Evolutionary conservation across 2,329 filamentous ascomycete species (phyloP).

Genomic region (Claviceps maximensis): DNA sequence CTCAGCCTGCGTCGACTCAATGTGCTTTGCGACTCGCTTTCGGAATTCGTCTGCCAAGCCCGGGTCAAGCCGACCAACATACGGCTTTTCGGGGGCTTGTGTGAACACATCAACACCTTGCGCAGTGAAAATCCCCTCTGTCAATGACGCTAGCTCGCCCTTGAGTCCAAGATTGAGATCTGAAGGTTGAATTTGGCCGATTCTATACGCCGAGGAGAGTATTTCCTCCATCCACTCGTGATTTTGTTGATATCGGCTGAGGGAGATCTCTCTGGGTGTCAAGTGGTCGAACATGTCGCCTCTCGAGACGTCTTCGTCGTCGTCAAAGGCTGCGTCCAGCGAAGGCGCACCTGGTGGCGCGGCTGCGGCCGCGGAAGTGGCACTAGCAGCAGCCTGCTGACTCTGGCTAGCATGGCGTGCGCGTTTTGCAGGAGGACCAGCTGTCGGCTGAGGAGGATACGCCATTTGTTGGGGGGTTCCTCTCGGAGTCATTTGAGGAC

Average conservation of each 20-base stretch:
- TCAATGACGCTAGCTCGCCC: slow-evolving; percentile 70
- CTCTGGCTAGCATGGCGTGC: slow-evolving; percentile 31
- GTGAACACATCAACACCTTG: slow-evolving; percentile 36
- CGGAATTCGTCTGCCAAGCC: slow-evolving; percentile 77
- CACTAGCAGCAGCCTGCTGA: slow-evolving; percentile 17
- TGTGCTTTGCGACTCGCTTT: slow-evolving; percentile 58
- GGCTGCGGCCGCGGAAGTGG: slow-evolving; percentile 2
- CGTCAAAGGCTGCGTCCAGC: slow-evolving; percentile 47
- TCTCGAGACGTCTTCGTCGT: slow-evolving; percentile 77
- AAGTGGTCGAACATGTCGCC: slow-evolving; percentile 85
- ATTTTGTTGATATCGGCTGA: slow-evolving; percentile 80
- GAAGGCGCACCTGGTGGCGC: slow-evolving; percentile 25
- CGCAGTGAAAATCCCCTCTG: slow-evolving; percentile 70
- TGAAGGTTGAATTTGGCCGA: slow-evolving; percentile 71
- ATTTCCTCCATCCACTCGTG: slow-evolving; percentile 99
- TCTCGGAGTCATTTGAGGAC: slow-evolving; percentile 30
- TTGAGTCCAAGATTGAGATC: slow-evolving; percentile 77
- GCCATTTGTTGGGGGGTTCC: slow-evolving; percentile 48
- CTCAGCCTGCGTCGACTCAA: slow-evolving; percentile 62
- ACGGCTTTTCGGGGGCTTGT: slow-evolving; percentile 40
- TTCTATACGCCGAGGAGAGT: slow-evolving; percentile 76
- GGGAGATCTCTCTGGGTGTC: slow-evolving; percentile 78
- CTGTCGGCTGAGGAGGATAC: slow-evolving; percentile 40
- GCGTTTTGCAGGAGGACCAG: slow-evolving; percentile 43
- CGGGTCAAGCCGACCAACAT: slow-evolving; percentile 50